These are phyloP conservation scores for Fulvia fulva DNA, from an alignment of 2,329 filamentous ascomycete species.

Conservation along the genomic window DNA sequence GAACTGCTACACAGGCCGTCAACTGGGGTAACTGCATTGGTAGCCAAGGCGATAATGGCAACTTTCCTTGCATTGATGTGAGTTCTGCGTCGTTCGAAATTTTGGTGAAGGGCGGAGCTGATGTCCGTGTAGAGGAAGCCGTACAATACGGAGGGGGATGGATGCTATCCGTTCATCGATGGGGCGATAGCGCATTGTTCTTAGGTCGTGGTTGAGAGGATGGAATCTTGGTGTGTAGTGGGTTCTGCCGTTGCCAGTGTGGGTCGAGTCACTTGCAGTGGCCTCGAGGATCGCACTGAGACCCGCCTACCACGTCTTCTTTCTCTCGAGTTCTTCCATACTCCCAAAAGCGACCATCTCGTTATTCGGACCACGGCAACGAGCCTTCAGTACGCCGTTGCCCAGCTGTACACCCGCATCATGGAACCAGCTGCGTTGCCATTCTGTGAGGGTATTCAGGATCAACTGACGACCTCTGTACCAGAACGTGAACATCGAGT, in stretches of 20 bases:
- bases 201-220: not conserved
- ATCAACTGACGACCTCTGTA: not conserved
- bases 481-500: not conserved
- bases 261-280: not conserved
- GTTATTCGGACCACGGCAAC: not conserved
- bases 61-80: not conserved
- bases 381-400: not conserved
- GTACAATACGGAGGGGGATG: not conserved
- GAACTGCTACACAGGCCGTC: no score
- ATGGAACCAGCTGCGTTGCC: not conserved
- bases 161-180: not conserved
- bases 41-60: not conserved
- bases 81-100: not conserved
- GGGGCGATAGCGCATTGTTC: not conserved
- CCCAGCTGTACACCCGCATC: not conserved
- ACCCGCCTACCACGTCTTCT: not conserved
- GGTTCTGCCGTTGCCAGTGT: not conserved
- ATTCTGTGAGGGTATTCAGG: not conserved
- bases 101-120: not conserved
- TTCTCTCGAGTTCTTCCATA: not conserved
- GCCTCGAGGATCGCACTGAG: not conserved
- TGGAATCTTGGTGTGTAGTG: not conserved
- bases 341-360: not conserved
- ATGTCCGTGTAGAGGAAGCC: not conserved
- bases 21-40: not conserved